Evolutionary conservation across 768 basidiomycete genomes (phyloP), one percentile per base, ranked within the genome.

Genomic region (Tubosaeta brunneosetosa): DNA sequence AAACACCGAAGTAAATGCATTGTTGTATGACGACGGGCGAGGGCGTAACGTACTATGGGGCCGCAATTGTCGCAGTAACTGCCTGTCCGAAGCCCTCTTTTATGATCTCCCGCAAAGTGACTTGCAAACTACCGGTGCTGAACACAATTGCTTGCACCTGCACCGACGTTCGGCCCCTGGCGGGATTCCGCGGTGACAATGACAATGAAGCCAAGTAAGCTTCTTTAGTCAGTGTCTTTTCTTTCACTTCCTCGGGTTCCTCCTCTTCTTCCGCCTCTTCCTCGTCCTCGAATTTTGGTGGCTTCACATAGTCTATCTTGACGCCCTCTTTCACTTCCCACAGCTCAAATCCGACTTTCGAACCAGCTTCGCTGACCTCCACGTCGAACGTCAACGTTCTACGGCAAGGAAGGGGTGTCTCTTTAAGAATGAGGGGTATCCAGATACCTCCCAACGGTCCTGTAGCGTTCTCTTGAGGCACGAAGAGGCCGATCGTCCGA

Each of bases 281-380:
- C 10, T 74, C 73, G 14, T 70, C 63, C 22, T 79, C 78, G 8
- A 70, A 55, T 55, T 77, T 77, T 5, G 75, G 72, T 3, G 73
- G 74, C 46, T 72, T 74, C 22, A 80, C 71, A 61, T 79, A 83
- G 59, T 87, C 86, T 17, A 85, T 65, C 51, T 80, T 78, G 55
- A 89, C 74, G 2, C 77, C 77, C 61, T 90, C 88, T 48, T 77
- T 77, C 16, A 83, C 82, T 64, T 92, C 88, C 86, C 87, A 89
- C 26, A 91, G 70, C 66, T 92, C 90, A 48, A 85, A 77, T 12
- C 78, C 83, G 40, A 88, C 71, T 51, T 53, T 66, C 13, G 49
- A 48, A 13, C 47, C 59, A 63, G 71, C 38, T 60, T 68, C 48
- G 66, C 74, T 25, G 61, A 86, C 66, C 19, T 74, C 75, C 25